Percentiles rank a stretch among this genome's conserved stretches.
Conservation (phyloP, 2,329 filamentous ascomycete genomes). For the Colletotrichum sp. region DNA sequence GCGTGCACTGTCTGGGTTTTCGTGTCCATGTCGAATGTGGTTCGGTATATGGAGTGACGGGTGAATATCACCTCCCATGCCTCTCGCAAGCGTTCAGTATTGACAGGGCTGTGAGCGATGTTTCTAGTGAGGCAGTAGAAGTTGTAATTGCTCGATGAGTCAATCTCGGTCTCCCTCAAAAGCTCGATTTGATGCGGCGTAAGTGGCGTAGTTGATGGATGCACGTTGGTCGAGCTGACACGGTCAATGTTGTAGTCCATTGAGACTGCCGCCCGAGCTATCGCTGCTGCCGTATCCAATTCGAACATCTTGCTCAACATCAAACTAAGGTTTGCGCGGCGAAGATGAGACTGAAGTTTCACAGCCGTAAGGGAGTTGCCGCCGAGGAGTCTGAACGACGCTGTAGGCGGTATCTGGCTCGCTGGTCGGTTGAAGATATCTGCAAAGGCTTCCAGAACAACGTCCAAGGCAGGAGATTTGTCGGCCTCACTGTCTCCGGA, state of each 20-base stretch:
- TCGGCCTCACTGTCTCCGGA: no score
- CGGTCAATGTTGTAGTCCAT: background rate
- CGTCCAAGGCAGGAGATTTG: no score
- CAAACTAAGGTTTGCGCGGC: background rate
- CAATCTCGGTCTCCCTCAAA: background rate
- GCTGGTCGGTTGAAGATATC: no score
- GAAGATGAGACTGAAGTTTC: no score
- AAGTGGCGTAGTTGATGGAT: background rate
- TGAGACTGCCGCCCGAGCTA: background rate
- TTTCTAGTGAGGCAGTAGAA: background rate
- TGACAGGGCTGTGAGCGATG: background rate
- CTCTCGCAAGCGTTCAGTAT: background rate
- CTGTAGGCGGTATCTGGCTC: no score
- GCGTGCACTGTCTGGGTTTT: background rate
- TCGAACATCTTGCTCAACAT: background rate
- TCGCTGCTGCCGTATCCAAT: background rate
- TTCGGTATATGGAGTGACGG: background rate
- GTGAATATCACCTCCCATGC: background rate
- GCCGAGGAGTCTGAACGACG: no score
- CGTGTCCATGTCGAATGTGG: background rate
- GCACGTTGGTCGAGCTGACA: background rate
- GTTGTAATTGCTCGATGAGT: background rate
- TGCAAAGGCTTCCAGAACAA: no score
- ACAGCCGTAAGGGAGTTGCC: no score
- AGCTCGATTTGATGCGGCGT: background rate